Evolutionary conservation across 148 eudicot species (phyloP), one percentile per base, ranked within the genome.

Genomic region (Rhododendron williamsianum): DNA sequence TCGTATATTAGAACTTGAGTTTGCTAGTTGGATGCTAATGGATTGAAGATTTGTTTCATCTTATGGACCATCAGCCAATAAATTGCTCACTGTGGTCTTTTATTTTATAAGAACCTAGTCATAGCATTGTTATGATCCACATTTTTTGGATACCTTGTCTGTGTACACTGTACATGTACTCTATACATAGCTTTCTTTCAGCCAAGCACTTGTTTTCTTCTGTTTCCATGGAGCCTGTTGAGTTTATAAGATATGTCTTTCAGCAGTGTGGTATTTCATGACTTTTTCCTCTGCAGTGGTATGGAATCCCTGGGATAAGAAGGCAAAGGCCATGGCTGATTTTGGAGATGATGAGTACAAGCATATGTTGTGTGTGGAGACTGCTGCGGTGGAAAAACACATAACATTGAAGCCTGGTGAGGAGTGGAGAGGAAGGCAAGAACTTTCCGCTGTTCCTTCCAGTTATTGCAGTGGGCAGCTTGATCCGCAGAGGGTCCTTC

Each of bases 271-370:
- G 18, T 80, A 54, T 46, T 36, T 30, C 76, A 71, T 13, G 7
- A 71, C 19, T 71, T 71, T 71, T 30, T 30, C 52, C 80, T 81
- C 51, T 89, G 69, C 87, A 95, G 98, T 93, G 83, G 97, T 95
- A 46, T 95, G 98, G 98, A 95, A 95, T 91, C 98, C 98, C 25
- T 94, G 97, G 98, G 98, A 94, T 86, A 93, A 91, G 90, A 94
- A 90, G 90, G 95, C 98, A 41, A 95, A 94, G 86, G 90, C 97
- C 25, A 88, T 95, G 87, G 86, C 91, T 74, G 98, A 95, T 90
- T 90, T 95, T 71, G 98, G 98, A 38, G 97, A 92, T 73, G 96
- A 92, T 43, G 97, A 95, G 58, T 95, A 91, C 91, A 94, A 93
- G 87, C 91, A 93, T 78, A 95, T 95, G 98, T 35, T 95, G 63